These are phyloP conservation scores for Penicillium sp. DNA, from an alignment of 2,329 filamentous ascomycete genomes.

Conservation along the genomic window DNA sequence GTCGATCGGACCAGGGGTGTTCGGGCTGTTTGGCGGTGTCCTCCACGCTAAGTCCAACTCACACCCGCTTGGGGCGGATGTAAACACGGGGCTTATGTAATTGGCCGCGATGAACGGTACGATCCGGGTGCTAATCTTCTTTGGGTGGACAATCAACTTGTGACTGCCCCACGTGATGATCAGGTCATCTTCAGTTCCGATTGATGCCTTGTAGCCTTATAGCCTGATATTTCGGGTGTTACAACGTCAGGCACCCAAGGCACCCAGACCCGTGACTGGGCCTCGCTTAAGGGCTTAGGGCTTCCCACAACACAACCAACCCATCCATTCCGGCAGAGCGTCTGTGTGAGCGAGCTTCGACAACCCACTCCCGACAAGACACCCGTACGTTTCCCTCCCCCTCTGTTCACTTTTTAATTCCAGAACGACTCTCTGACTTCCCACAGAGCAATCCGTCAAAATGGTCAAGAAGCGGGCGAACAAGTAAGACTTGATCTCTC, in stretches of 20 bases:
- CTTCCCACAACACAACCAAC: conserved; percentile 42
- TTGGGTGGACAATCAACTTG: conserved; percentile 7
- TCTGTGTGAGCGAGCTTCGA: conserved; percentile 40
- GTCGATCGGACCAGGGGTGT: conserved; percentile 31
- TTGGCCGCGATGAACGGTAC: conserved; percentile 17
- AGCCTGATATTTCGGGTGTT: background rate
- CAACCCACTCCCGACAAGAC: conserved; percentile 43
- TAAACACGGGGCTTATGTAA: conserved; percentile 27
- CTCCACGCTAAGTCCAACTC: conserved; percentile 1
- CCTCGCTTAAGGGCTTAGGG: conserved; percentile 45
- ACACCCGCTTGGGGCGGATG: conserved; percentile 9
- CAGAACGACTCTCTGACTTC: conserved; percentile 32
- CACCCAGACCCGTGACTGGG: conserved; percentile 17
- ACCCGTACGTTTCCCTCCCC: conserved; percentile 39
- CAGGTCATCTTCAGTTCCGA: background rate
- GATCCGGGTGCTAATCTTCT: conserved; percentile 23
- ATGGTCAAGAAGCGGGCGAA: conserved; percentile 77
- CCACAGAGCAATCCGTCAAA: conserved; percentile 55
- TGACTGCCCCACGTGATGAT: conserved; percentile 17
- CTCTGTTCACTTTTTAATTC: conserved; percentile 11
- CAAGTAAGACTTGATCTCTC: conserved; percentile 58
- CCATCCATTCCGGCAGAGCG: conserved; percentile 35
- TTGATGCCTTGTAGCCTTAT: background rate
- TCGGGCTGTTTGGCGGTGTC: conserved; percentile 6
- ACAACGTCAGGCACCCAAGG: background rate